These are phyloP conservation scores for Vigna nakashimae DNA, from an alignment of 306 rosid species.

Conservation along the genomic window DNA sequence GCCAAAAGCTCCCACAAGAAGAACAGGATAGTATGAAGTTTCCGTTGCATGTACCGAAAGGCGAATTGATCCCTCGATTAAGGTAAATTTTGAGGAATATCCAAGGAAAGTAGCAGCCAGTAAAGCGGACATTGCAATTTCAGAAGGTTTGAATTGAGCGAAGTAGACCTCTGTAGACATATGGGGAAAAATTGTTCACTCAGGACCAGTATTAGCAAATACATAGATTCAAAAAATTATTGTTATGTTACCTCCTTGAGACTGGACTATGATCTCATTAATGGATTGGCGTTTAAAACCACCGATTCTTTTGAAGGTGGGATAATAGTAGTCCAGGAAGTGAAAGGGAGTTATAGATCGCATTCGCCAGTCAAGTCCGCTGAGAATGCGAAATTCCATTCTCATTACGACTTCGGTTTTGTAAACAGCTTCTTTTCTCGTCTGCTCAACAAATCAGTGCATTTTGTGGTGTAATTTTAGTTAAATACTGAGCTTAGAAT, in stretches of 20 bases:
- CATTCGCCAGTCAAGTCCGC: constrained; percentile 20
- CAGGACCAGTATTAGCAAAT: neutral
- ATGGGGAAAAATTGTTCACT: neutral
- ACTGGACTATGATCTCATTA: constrained; percentile 40
- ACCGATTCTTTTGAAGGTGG: neutral
- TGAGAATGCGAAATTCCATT: constrained; percentile 32
- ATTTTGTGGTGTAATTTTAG: neutral
- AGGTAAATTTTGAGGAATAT: neutral
- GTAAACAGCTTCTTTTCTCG: neutral
- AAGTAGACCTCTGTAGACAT: neutral
- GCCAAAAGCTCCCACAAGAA: no score
- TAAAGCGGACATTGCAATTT: constrained; percentile 33
- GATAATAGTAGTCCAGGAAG: constrained; percentile 36
- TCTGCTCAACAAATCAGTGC: constrained; percentile 23
- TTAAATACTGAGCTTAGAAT: neutral
- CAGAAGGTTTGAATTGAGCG: constrained; percentile 1
- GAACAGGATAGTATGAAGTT: neutral
- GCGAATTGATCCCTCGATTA: neutral
- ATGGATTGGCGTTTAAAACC: constrained; percentile 40
- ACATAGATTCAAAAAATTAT: neutral
- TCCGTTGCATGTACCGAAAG: neutral
- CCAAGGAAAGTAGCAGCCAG: constrained; percentile 19
- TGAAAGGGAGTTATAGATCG: constrained; percentile 32
- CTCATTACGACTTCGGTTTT: neutral
- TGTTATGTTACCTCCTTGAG: constrained; percentile 38